These are phyloP conservation scores for Setomelanomma holmii DNA, from an alignment of 2,329 filamentous ascomycete genomes.

Conservation along the genomic window DNA sequence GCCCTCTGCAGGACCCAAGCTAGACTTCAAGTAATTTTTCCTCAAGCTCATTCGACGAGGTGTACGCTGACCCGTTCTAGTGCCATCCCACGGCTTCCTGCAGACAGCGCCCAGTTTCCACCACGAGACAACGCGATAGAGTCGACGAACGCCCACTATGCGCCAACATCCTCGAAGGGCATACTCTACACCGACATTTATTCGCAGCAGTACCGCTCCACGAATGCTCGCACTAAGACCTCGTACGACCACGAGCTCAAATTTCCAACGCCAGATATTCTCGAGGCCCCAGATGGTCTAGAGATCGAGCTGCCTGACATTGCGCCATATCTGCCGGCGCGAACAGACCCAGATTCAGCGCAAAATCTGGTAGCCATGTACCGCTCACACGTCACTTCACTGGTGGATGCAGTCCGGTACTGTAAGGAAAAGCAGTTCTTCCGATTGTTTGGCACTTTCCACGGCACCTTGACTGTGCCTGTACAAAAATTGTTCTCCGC, in stretches of 20 bases:
- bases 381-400: constrained; percentile 90
- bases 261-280: constrained; percentile 66
- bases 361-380: constrained; percentile 88
- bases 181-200: constrained; percentile 57
- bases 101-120: constrained; percentile 58
- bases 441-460: constrained; percentile 91
- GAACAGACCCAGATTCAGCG: constrained; percentile 86
- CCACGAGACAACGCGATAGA: constrained; percentile 35
- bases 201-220: constrained; percentile 49
- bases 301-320: constrained; percentile 85
- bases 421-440: constrained; percentile 98
- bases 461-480: constrained; percentile 94
- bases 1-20: constrained; percentile 37
- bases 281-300: constrained; percentile 68
- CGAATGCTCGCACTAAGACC: constrained; percentile 49
- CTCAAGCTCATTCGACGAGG: neutral
- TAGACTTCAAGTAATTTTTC: constrained; percentile 45
- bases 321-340: constrained; percentile 76
- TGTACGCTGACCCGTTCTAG: constrained; percentile 31
- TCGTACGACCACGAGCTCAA: constrained; percentile 69
- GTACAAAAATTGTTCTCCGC: constrained; percentile 91
- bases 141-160: constrained; percentile 35
- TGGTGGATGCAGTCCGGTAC: constrained; percentile 93
- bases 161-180: constrained; percentile 52
- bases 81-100: constrained; percentile 54